A percentile compares a stretch with the other conserved stretches of the same genome.
These are phyloP conservation scores for Colletotrichum spinosum DNA, from an alignment of 2,329 filamentous ascomycete species.

Conservation along the genomic window DNA sequence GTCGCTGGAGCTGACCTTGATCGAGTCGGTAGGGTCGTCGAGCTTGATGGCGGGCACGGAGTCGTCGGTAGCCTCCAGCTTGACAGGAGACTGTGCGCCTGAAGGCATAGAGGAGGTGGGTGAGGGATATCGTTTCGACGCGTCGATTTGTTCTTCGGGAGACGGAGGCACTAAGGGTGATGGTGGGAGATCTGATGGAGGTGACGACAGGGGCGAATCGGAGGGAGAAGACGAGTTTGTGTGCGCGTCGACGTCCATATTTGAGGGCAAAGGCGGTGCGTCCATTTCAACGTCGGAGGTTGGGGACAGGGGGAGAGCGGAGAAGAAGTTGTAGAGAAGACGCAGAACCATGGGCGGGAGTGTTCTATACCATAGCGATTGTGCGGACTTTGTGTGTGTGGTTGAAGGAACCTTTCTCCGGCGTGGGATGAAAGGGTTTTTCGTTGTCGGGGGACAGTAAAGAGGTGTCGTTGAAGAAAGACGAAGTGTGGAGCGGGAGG, in stretches of 20 bases:
- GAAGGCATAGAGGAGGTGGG: conserved; percentile 57
- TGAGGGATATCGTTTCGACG: conserved; percentile 62
- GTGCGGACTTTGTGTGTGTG: conserved; percentile 10
- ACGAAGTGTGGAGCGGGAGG: conserved; percentile 36
- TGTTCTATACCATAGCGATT: conserved; percentile 36
- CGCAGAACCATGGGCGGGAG: conserved; percentile 29
- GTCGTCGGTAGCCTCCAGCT: conserved; percentile 53
- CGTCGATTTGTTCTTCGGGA: conserved; percentile 50
- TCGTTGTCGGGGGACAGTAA: conserved; percentile 26
- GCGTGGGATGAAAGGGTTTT: conserved; percentile 32
- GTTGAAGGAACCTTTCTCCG: conserved; percentile 25
- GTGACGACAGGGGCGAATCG: conserved; percentile 61
- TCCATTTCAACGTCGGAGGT: conserved; percentile 31
- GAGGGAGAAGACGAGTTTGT: conserved; percentile 40
- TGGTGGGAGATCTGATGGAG: conserved; percentile 64
- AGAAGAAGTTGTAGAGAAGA: conserved; percentile 15
- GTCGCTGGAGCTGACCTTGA: conserved; percentile 53
- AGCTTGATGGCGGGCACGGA: conserved; percentile 44
- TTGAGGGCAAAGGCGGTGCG: conserved; percentile 26
- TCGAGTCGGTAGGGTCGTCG: conserved; percentile 33
- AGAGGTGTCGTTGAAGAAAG: conserved; percentile 39
- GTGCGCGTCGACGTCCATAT: conserved; percentile 33
- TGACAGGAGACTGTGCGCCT: conserved; percentile 63
- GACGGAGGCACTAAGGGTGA: conserved; percentile 64
- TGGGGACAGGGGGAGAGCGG: conserved; percentile 18